Evolutionary conservation across 2,329 filamentous ascomycete species (phyloP).

Genomic region (Amauroascus verrucosus): DNA sequence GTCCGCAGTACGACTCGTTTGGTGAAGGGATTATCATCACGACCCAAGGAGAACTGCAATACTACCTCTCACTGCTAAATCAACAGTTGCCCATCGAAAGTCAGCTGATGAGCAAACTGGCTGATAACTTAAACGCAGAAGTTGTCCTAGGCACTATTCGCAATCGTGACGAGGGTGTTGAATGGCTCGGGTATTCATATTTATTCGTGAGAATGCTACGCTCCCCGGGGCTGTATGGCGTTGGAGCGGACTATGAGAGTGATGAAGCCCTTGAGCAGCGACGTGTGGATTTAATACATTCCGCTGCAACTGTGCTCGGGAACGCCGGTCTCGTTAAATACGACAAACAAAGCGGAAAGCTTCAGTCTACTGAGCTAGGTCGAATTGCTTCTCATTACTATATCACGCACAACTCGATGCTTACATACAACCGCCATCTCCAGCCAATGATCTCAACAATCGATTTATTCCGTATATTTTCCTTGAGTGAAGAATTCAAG

Average conservation of each 20-base stretch:
- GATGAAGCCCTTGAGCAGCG: conserved; percentile 90
- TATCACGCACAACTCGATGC: conserved; percentile 92
- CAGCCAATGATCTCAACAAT: conserved; percentile 88
- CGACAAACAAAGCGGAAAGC: conserved; percentile 78
- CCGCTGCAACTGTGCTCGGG: conserved; percentile 75
- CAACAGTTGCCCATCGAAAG: conserved; percentile 96
- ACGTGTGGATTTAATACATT: conserved; percentile 93
- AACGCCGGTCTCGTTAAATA: conserved; percentile 88
- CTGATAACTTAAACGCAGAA: conserved; percentile 94
- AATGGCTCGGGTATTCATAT: conserved; percentile 98
- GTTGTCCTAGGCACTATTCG: conserved; percentile 89
- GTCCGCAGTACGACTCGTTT: conserved; percentile 94
- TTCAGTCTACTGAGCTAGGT: conserved; percentile 88
- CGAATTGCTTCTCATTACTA: conserved; percentile 97
- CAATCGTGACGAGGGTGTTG: conserved; percentile 88
- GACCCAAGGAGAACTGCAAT: conserved; percentile 86
- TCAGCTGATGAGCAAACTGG: conserved; percentile 83
- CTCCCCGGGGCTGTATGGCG: conserved; percentile 87
- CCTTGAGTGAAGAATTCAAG: conserved; percentile 95
- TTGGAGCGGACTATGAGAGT: conserved; percentile 89
- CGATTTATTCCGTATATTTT: conserved; percentile 92
- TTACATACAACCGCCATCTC: conserved; percentile 91
- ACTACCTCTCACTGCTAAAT: conserved; percentile 92
- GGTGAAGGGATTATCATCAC: conserved; percentile 99
- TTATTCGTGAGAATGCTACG: conserved; percentile 96